phyloP scores from a whole-genome alignment of 2,329 filamentous ascomycete species.

The Elsinoe arachidis region DNA sequence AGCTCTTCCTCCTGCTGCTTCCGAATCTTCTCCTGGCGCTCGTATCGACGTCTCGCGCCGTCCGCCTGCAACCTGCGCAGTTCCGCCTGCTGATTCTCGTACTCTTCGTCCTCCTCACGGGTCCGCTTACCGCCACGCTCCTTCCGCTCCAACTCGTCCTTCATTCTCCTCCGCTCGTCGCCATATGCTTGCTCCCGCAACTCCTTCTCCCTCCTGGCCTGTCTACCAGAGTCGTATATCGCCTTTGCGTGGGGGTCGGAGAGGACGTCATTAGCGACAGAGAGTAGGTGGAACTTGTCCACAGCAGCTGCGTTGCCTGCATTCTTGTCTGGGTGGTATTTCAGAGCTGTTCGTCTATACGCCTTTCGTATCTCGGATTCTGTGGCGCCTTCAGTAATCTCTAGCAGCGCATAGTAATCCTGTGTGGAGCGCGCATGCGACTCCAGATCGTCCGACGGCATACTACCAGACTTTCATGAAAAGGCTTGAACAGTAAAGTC shows the following conservation, averaged over 20 bases:
- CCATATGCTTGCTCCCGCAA: slow-evolving; percentile 66
- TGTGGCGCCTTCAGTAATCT: slow-evolving; percentile 53
- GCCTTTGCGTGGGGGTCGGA: slow-evolving; percentile 60
- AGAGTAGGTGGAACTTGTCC: slow-evolving; percentile 74
- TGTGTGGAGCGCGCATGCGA: slow-evolving; percentile 33
- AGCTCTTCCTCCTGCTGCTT: slow-evolving; percentile 44
- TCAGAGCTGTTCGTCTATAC: slow-evolving; percentile 77
- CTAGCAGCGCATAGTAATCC: slow-evolving; percentile 72
- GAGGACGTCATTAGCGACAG: slow-evolving; percentile 79
- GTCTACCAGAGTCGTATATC: slow-evolving; percentile 69
- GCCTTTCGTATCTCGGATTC: slow-evolving; percentile 72
- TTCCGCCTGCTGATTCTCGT: slow-evolving; percentile 51
- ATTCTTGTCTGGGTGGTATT: slow-evolving; percentile 90
- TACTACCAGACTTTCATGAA: neutral
- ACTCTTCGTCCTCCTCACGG: slow-evolving; percentile 38
- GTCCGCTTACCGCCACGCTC: slow-evolving; percentile 49
- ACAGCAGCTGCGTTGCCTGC: slow-evolving; percentile 55
- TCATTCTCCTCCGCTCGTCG: slow-evolving; percentile 63
- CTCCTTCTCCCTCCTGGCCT: slow-evolving; percentile 60
- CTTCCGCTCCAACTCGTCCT: slow-evolving; percentile 74
- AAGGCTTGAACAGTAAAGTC: neutral
- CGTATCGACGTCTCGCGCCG: slow-evolving; percentile 46
- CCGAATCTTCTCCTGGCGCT: slow-evolving; percentile 45
- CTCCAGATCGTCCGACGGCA: slow-evolving; percentile 31
- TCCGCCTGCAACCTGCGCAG: slow-evolving; percentile 38